A percentile compares a stretch with the other conserved stretches of the same genome.
phyloP scores from a whole-genome alignment of 2,329 filamentous ascomycete species.

The Gliomastix tumulicola region DNA sequence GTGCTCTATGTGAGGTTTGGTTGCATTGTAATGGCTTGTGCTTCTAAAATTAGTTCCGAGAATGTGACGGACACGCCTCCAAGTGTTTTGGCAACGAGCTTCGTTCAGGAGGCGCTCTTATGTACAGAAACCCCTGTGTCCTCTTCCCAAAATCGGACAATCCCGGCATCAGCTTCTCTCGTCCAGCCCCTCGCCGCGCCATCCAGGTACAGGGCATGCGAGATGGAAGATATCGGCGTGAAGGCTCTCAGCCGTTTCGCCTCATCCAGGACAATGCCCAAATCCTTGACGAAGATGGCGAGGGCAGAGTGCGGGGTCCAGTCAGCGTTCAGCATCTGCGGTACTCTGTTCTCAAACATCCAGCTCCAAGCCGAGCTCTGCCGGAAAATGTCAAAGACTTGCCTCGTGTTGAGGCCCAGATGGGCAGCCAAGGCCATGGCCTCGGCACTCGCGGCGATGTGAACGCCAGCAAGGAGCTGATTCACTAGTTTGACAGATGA shows the following conservation, averaged over 20 bases:
- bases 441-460: slow-evolving; percentile 48
- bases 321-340: slow-evolving; percentile 25
- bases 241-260: slow-evolving; percentile 16
- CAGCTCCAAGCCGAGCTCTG: slow-evolving; percentile 24
- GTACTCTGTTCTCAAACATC: slow-evolving; percentile 27
- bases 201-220: slow-evolving; percentile 21
- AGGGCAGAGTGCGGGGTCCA: slow-evolving; percentile 25
- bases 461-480: slow-evolving; percentile 50
- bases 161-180: slow-evolving; percentile 23
- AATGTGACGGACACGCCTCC: too few species aligned
- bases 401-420: slow-evolving; percentile 42
- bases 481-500: slow-evolving; percentile 53
- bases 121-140: slow-evolving; percentile 11
- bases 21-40: too few species aligned
- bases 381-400: slow-evolving; percentile 39
- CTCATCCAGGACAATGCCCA: slow-evolving; percentile 23
- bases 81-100: too few species aligned
- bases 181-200: slow-evolving; percentile 21
- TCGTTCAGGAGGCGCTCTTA: slow-evolving; percentile 6
- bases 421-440: slow-evolving; percentile 48
- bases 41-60: too few species aligned
- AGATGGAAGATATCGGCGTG: slow-evolving; percentile 18
- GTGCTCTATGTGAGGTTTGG: too few species aligned
- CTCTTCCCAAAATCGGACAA: slow-evolving; percentile 32
- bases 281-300: slow-evolving; percentile 24